Base-by-base conservation (phyloP, 2,329 filamentous ascomycete genomes). In the Aspergillus puulaauensis region DNA sequence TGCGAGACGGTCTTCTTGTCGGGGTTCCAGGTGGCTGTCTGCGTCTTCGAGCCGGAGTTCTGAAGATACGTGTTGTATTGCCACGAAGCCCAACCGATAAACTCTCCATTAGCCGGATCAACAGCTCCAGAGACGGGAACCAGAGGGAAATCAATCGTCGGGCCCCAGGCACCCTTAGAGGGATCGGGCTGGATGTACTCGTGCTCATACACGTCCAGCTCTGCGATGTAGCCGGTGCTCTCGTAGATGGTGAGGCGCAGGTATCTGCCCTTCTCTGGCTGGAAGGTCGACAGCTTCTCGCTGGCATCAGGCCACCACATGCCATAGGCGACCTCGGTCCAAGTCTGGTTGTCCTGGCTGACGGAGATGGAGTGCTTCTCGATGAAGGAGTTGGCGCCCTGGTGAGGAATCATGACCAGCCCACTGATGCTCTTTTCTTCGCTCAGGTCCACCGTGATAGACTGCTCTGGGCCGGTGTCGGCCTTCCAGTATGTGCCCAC, bases 1-100 rank as follows among this genome's bases (percentile, higher is more conserved):
- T 66, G 37, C 43, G 57, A 37, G 12, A 61, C 17, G 11, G 4
- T 43, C n/a, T 37, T 21, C 72, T 0, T 82, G 83, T 6, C 77
- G 70, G 27, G 27, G 27, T 9, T 49, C 31, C 11, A 54, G 17
- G 61, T 66, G 8, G 59, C 52, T 6, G 64, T 66, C 45, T 60
- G 49, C 1, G 62, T 66, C 48, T 63, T 58, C 15, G 58, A 62
- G 8, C 62, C 60, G 7, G 60, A 57, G 12, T 60, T 58, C 12
- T 52, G 56, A 48, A 55, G 56, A 51, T 60, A 65, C 31, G 52
- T 58, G 40, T 65, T 59, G 41, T 61, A 50, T 1, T 54, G 39
- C 62, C 62, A 64, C 11, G 63, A 54, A 17, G 63, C 64, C 63
- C 63, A 65, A 14, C 27, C 27, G 8, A 43, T n/a, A 2, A 43